Evolutionary conservation across 2,329 filamentous ascomycete species (phyloP).

Genomic region (Herpotrichia juniperi): DNA sequence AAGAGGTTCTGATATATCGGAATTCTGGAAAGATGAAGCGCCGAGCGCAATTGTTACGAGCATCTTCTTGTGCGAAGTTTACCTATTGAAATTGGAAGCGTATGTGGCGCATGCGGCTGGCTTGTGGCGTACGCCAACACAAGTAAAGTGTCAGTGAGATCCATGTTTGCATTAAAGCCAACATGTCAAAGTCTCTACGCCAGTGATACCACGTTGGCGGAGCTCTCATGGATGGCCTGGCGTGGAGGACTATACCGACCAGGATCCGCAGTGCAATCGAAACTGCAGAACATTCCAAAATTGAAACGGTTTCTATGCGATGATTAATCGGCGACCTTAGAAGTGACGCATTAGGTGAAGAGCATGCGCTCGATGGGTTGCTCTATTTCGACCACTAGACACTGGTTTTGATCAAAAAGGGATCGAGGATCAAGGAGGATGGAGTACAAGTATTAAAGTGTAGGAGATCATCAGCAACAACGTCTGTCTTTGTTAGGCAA

Average conservation of each 20-base stretch:
- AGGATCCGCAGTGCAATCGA: slow-evolving; percentile 2
- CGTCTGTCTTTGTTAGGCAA: no score
- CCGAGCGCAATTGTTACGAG: not conserved
- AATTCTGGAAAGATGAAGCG: not conserved
- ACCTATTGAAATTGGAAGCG: not conserved
- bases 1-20: not conserved
- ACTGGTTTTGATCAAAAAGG: not conserved
- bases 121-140: not conserved
- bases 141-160: not conserved
- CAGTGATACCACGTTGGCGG: not conserved
- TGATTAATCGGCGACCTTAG: no score
- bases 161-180: not conserved
- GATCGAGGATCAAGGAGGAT: no score
- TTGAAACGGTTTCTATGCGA: slow-evolving; percentile 4
- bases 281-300: not conserved
- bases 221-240: not conserved
- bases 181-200: not conserved
- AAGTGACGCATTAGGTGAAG: slow-evolving; percentile 3
- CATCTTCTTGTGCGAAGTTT: not conserved
- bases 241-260: not conserved
- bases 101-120: not conserved
- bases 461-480: no score
- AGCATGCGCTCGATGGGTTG: not conserved
- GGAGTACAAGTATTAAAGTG: no score
- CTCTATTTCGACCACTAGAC: not conserved